Base-by-base conservation (phyloP, 1,284 basidiomycete genomes). In the Cutaneotrichosporon cyanovorans region DNA sequence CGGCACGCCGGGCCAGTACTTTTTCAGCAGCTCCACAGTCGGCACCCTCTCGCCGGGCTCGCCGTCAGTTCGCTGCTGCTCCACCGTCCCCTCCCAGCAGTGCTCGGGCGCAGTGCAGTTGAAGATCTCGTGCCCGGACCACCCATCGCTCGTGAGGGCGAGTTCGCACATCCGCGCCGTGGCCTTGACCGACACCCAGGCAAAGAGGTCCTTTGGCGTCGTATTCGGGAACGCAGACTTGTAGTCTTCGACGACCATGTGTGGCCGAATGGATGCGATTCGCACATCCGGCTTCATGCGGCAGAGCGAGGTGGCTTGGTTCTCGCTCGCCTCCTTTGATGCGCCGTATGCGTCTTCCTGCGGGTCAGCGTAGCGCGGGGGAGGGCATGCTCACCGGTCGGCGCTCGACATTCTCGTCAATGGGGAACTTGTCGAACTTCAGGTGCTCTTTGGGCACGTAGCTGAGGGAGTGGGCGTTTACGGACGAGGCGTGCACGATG, bases 221-320 rank as follows among this genome's bases (percentile, higher is more conserved):
- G 18, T 40, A 30, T 45, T 33, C 1, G 50, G 52, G 20, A 42
- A 45, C 8, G 58, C 48, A 2, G 32, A 20, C 3, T 31, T 42
- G 34, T 58, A 57, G 40, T 38, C 42, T 3, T 48, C 52, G 6
- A 43, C 34, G 28, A 57, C 53, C 51, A 63, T 62, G 54, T 73
- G 71, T 42, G 68, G 65, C 11, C 72, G 68, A 9, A 73, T 56
- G 8, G 66, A 67, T 11, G 69, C 62, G 45, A 73, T 69, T 50
- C 62, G 56, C 8, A 58, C 46, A 5, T 23, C 19, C 14, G 38
- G 39, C 8, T 20, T 35, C 43, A 45, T 43, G 4, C 68, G 63
- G 30, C 58, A 54, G 12, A 73, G 45, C 1, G 60, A 50, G 33
- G 53, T 51, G 20, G 68, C 67, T 55, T 73, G 72, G 33, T 66